phyloP scores from a whole-genome alignment of 176 grass and related monocot species.

The Pontederia paniculata region DNA sequence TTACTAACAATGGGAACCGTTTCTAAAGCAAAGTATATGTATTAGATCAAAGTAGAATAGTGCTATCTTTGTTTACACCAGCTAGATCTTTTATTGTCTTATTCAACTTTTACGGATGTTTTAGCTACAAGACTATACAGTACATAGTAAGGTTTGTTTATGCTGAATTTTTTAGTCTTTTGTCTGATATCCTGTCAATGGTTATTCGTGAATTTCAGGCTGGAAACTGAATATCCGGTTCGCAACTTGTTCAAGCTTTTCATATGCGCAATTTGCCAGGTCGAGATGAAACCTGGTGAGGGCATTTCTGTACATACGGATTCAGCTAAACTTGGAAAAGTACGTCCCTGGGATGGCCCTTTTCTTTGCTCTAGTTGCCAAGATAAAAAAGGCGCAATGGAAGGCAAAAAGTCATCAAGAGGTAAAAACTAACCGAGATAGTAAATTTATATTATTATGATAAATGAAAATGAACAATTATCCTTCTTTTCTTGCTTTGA shows the following conservation, averaged over 20 bases:
- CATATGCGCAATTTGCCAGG: constrained; percentile 69
- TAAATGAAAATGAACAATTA: constrained; percentile 8
- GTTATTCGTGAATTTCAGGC: constrained; percentile 34
- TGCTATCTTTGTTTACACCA: no score
- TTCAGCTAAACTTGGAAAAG: constrained; percentile 45
- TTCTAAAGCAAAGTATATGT: no score
- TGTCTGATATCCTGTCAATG: constrained; percentile 4
- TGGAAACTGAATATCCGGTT: constrained; percentile 58
- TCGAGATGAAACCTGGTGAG: constrained; percentile 43
- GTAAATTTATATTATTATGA: constrained; percentile 10
- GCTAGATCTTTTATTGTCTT: no score
- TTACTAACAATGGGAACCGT: no score
- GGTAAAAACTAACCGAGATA: constrained; percentile 22
- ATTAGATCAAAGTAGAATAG: no score
- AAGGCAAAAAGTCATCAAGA: constrained; percentile 48
- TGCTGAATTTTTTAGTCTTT: constrained; percentile 3
- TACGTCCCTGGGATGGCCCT: constrained; percentile 71
- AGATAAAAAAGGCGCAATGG: constrained; percentile 85
- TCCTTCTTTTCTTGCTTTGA: constrained; percentile 8
- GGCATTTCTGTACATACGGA: constrained; percentile 59
- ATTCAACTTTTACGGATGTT: no score
- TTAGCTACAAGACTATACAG: no score
- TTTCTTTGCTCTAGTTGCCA: constrained; percentile 78
- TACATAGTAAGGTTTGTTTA: not conserved
- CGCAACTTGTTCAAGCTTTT: constrained; percentile 65